A percentile compares a stretch with the other conserved stretches of the same genome.
Conservation (phyloP, 176 grass and related monocot genomes). For the Zea luxurians region DNA sequence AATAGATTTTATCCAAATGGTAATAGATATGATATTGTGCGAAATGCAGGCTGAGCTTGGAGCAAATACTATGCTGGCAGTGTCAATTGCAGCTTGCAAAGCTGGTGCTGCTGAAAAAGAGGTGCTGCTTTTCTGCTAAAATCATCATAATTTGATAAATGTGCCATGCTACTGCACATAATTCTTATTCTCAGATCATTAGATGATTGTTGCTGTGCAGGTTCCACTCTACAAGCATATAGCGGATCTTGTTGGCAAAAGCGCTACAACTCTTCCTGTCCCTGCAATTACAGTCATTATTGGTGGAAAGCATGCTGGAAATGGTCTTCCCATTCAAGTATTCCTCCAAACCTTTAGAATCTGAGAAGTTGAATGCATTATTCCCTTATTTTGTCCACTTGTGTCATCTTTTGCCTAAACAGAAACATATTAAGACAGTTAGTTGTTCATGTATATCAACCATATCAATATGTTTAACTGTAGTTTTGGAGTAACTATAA, state of each 20-base stretch:
- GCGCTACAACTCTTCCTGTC: conserved; percentile 62
- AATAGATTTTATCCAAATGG: not conserved
- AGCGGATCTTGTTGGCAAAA: conserved; percentile 92
- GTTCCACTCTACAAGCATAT: conserved; percentile 96
- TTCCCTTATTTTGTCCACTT: conserved; percentile 9
- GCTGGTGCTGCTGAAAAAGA: conserved; percentile 98
- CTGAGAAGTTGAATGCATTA: conserved; percentile 18
- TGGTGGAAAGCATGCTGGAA: conserved; percentile 90
- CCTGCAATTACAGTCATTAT: conserved; percentile 86
- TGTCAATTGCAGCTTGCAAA: conserved; percentile 98
- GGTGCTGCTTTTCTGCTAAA: conserved; percentile 38
- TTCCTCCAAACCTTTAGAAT: conserved; percentile 29
- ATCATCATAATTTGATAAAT: not conserved
- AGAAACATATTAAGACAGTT: conserved; percentile 12
- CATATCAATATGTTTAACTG: not conserved
- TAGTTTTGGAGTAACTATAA: conserved; percentile 1
- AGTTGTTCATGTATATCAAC: conserved; percentile 9
- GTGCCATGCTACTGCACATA: not conserved
- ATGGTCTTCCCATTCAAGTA: conserved; percentile 79
- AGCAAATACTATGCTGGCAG: conserved; percentile 89
- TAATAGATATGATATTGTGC: conserved; percentile 17
- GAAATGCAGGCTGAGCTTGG: conserved; percentile 68
- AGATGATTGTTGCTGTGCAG: conserved; percentile 46
- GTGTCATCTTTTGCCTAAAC: not conserved
- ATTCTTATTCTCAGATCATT: conserved; percentile 25